phyloP scores from a whole-genome alignment of 75 land plant species.

The Pinus tabuliformis region DNA sequence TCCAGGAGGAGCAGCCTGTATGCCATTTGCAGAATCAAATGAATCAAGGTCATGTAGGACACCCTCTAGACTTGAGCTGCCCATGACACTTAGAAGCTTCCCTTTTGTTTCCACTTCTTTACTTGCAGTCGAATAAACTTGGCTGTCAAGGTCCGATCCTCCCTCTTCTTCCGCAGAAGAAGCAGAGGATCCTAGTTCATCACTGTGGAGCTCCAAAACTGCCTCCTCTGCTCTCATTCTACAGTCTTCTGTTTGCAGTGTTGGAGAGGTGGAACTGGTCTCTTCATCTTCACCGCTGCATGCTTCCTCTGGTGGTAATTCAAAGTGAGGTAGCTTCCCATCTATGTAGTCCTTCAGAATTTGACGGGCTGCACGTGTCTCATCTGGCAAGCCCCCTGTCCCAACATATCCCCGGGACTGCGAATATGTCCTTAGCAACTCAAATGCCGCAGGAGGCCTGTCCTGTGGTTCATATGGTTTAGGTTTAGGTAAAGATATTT shows the following conservation, averaged over 20 bases:
- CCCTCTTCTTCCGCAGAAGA: not conserved
- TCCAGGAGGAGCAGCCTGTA: constrained; percentile 6
- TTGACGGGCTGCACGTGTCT: constrained; percentile 79
- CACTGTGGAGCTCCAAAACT: constrained; percentile 23
- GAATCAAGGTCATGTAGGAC: constrained; percentile 61
- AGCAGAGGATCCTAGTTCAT: constrained; percentile 3
- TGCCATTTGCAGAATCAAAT: constrained; percentile 47
- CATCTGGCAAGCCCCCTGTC: constrained; percentile 94
- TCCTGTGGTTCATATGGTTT: constrained; percentile 86
- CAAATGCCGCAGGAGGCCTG: constrained; percentile 79
- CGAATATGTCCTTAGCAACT: constrained; percentile 77
- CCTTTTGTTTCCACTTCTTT: constrained; percentile 1
- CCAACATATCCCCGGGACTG: constrained; percentile 85
- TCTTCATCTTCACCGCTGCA: constrained; percentile 19
- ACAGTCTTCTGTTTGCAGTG: constrained; percentile 10
- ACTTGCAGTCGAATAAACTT: not conserved
- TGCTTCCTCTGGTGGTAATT: constrained; percentile 62
- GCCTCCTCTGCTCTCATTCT: not conserved
- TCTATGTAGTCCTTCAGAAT: constrained; percentile 91
- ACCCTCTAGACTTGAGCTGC: constrained; percentile 24
- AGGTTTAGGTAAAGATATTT: constrained; percentile 71
- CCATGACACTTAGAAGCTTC: constrained; percentile 21
- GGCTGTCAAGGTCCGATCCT: constrained; percentile 10
- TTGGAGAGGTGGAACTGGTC: constrained; percentile 8
- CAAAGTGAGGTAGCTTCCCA: constrained; percentile 86